Evolutionary conservation across 2,329 filamentous ascomycete genomes (phyloP).

Genomic region (Ramichloridium luteum): DNA sequence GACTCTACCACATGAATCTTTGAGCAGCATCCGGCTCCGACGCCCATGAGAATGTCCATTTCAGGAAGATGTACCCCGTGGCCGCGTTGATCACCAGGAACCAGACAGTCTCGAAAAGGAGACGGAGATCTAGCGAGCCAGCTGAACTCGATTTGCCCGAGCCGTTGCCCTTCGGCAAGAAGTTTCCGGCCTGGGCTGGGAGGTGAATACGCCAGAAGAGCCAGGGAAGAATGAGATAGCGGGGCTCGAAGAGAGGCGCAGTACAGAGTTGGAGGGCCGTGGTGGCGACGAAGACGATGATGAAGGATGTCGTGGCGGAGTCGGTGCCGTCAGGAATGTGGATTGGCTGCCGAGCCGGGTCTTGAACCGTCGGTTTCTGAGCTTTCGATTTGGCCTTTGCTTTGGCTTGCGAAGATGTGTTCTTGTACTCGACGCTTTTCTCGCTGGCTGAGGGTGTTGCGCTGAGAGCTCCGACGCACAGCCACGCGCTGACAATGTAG

Average conservation of each 20-base stretch:
- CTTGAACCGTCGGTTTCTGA: constrained; percentile 2
- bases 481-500: constrained; percentile 60
- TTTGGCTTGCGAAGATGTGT: background rate
- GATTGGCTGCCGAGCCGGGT: constrained; percentile 6
- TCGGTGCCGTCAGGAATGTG: constrained; percentile 17
- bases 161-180: constrained; percentile 1
- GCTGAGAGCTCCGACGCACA: constrained; percentile 42
- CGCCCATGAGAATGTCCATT: constrained; percentile 55
- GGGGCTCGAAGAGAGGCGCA: constrained; percentile 83
- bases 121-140: constrained; percentile 27
- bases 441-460: constrained; percentile 2
- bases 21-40: constrained; percentile 50
- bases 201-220: constrained; percentile 79
- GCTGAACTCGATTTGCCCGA: background rate
- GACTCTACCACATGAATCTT: constrained; percentile 74
- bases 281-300: constrained; percentile 52
- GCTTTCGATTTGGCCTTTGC: constrained; percentile 3
- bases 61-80: constrained; percentile 62
- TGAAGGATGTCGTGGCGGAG: constrained; percentile 35
- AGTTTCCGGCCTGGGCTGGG: constrained; percentile 34
- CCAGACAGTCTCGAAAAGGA: constrained; percentile 57
- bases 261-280: constrained; percentile 71
- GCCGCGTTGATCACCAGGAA: constrained; percentile 51
- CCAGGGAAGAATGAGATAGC: constrained; percentile 95
- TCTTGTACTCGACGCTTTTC: constrained; percentile 2